Percentiles rank a stretch among this genome's conserved stretches.
These are phyloP conservation scores for Mangifera indica DNA, from an alignment of 345 rosid genomes.

Conservation along the genomic window DNA sequence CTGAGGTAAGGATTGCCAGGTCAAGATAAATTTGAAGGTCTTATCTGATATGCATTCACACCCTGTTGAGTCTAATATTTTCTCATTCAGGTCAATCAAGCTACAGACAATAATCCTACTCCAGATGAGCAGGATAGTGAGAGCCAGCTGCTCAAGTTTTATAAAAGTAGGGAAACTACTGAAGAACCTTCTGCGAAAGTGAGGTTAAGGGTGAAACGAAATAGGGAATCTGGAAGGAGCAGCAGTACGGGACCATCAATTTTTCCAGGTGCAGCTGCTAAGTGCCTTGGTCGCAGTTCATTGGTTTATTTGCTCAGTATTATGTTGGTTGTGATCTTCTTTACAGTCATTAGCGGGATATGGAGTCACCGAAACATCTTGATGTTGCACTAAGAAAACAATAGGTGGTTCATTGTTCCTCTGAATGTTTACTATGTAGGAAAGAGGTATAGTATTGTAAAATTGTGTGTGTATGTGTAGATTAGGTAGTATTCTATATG, in stretches of 20 bases:
- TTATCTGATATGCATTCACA: neutral
- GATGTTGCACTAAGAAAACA: neutral
- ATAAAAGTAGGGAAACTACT: slow-evolving; percentile 16
- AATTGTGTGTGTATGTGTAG: neutral
- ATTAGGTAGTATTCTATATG: neutral
- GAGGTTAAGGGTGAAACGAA: slow-evolving; percentile 36
- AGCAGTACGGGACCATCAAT: slow-evolving; percentile 9
- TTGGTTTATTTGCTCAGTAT: slow-evolving; percentile 20
- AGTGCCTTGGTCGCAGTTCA: neutral
- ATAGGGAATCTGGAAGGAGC: slow-evolving; percentile 14
- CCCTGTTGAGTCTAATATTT: slow-evolving; percentile 1
- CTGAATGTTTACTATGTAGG: slow-evolving; percentile 1
- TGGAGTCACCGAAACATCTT: slow-evolving; percentile 9
- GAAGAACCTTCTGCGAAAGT: slow-evolving; percentile 24
- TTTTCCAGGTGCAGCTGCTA: slow-evolving; percentile 1
- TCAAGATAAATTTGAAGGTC: neutral
- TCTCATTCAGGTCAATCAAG: slow-evolving; percentile 35
- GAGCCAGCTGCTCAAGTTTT: slow-evolving; percentile 9
- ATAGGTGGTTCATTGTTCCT: neutral
- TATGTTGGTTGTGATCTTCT: slow-evolving; percentile 18
- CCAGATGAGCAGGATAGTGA: slow-evolving; percentile 19
- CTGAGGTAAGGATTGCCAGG: slow-evolving; percentile 40
- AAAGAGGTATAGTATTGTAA: slow-evolving; percentile 3
- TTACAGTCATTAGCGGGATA: slow-evolving; percentile 15
- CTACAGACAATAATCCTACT: slow-evolving; percentile 9